These are phyloP conservation scores for Hyphopichia khmerensis DNA, from an alignment of 1,139 yeast species.

Conservation along the genomic window DNA sequence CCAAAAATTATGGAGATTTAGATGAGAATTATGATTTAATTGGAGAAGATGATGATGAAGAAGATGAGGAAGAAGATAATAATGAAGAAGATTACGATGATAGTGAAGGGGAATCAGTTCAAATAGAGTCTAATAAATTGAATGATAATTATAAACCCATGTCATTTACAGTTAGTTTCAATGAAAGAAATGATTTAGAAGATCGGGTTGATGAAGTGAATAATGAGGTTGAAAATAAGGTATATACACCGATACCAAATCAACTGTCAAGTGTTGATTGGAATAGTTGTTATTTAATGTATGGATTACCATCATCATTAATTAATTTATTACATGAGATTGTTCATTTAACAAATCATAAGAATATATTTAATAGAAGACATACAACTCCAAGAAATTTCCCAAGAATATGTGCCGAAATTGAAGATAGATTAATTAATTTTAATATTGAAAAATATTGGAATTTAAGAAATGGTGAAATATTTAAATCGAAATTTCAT, in stretches of 20 bases:
- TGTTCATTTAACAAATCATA: conserved; percentile 51
- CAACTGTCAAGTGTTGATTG: neutral
- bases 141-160: conserved; percentile 19
- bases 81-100: conserved; percentile 4
- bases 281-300: conserved; percentile 36
- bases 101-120: neutral
- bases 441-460: conserved; percentile 46
- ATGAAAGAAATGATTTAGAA: conserved; percentile 12
- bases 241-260: neutral
- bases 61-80: conserved; percentile 11
- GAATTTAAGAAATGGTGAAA: conserved; percentile 23
- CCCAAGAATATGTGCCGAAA: conserved; percentile 54
- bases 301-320: conserved; percentile 49
- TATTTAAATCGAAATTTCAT: conserved; percentile 34
- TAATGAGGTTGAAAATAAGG: neutral
- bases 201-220: conserved; percentile 8
- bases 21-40: conserved; percentile 35
- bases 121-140: conserved; percentile 15
- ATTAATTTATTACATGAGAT: conserved; percentile 45
- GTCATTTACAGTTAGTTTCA: conserved; percentile 25
- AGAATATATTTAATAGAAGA: conserved; percentile 44
- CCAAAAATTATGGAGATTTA: conserved; percentile 32
- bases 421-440: conserved; percentile 46
- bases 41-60: conserved; percentile 14
- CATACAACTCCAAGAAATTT: conserved; percentile 53